Conservation (phyloP, 805 yeast genomes). For the Debaryomyces castellii region DNA sequence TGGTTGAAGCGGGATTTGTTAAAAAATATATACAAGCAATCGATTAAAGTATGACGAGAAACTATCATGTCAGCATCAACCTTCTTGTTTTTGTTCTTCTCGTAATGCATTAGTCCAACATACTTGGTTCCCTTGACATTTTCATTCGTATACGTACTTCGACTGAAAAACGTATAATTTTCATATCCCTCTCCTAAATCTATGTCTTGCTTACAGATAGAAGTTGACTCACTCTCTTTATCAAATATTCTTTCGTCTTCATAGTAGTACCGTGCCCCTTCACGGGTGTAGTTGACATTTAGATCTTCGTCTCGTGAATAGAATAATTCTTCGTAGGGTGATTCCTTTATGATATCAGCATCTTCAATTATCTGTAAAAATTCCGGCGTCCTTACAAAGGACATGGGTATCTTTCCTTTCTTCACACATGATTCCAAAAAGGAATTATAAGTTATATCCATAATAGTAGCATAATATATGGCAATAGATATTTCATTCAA, state of each 20-base stretch:
- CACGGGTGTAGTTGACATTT: constrained; percentile 2
- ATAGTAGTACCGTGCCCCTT: constrained; percentile 3
- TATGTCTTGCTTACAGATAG: not conserved
- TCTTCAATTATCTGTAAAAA: constrained; percentile 3
- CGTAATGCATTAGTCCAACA: constrained; percentile 4
- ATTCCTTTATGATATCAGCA: constrained; percentile 1
- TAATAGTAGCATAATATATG: not conserved
- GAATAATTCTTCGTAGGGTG: constrained; percentile 5
- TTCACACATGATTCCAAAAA: constrained; percentile 2
- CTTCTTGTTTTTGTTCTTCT: not conserved
- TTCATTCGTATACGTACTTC: constrained; percentile 1
- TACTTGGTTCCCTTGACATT: constrained; percentile 8
- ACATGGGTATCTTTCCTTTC: constrained; percentile 6
- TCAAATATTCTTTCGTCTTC: constrained; percentile 3
- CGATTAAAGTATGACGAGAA: constrained; percentile 8
- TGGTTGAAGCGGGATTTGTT: constrained; percentile 1
- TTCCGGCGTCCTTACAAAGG: constrained; percentile 3
- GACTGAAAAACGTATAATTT: constrained; percentile 4
- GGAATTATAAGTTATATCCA: not conserved
- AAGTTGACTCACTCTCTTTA: not conserved
- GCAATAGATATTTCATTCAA: not conserved
- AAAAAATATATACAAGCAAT: constrained; percentile 2
- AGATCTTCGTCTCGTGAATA: constrained; percentile 7
- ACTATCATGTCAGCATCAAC: constrained; percentile 5
- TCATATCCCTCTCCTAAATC: constrained; percentile 5